phyloP scores from a whole-genome alignment of 1,284 basidiomycete genomes.

The Afroboletus lepidellus region DNA sequence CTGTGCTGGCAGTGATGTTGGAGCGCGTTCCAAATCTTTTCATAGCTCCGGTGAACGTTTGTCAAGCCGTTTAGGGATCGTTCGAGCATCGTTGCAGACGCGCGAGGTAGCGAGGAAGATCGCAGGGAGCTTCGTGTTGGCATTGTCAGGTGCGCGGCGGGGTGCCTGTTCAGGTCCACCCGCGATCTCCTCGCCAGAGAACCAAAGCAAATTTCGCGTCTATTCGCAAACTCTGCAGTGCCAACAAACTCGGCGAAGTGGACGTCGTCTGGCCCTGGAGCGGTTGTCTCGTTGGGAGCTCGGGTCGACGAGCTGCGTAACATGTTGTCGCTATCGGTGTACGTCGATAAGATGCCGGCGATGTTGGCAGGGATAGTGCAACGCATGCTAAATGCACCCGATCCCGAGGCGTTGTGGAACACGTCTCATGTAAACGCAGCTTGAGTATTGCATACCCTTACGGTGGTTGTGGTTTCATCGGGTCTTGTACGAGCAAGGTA shows the following conservation, averaged over 20 bases:
- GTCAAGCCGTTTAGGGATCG: slow-evolving; percentile 90
- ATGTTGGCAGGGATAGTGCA: slow-evolving; percentile 53
- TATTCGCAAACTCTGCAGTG: slow-evolving; percentile 51
- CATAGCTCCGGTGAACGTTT: slow-evolving; percentile 95
- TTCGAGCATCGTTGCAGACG: slow-evolving; percentile 69
- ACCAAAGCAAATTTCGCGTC: slow-evolving; percentile 42
- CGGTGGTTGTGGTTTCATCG: slow-evolving; percentile 63
- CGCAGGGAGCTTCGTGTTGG: slow-evolving; percentile 71
- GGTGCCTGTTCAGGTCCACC: slow-evolving; percentile 55
- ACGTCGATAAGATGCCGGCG: slow-evolving; percentile 45
- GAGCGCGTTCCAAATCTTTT: slow-evolving; percentile 91
- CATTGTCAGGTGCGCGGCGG: slow-evolving; percentile 67
- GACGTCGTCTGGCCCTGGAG: slow-evolving; percentile 51
- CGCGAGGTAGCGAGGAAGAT: slow-evolving; percentile 72
- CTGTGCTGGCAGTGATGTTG: slow-evolving; percentile 80
- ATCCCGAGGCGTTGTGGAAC: slow-evolving; percentile 36
- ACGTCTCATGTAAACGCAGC: slow-evolving; percentile 42
- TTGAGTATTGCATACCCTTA: slow-evolving; percentile 53
- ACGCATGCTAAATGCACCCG: slow-evolving; percentile 37
- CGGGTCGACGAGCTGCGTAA: slow-evolving; percentile 43
- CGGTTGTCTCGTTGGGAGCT: slow-evolving; percentile 31
- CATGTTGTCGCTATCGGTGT: slow-evolving; percentile 49
- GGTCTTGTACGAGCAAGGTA: slow-evolving; percentile 52
- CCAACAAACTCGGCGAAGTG: slow-evolving; percentile 50
- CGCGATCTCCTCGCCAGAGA: slow-evolving; percentile 44